Evolutionary conservation across 2,329 filamentous ascomycete species (phyloP).

Genomic region (Ophiostoma ulmi): DNA sequence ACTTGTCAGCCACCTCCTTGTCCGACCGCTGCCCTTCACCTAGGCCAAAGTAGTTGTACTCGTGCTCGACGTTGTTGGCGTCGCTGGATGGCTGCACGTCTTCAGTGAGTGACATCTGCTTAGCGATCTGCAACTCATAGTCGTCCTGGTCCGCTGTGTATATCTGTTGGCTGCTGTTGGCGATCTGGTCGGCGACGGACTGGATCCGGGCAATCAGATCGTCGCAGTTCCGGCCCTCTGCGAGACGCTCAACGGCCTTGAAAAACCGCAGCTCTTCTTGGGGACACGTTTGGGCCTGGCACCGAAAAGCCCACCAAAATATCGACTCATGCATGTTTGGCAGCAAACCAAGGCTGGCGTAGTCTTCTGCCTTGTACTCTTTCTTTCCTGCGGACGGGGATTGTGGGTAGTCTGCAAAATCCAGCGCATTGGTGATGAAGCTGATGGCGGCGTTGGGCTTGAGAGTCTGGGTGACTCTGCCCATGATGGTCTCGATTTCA

Average conservation of each 20-base stretch:
- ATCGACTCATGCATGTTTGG: slow-evolving; percentile 29
- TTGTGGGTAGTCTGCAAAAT: slow-evolving; percentile 24
- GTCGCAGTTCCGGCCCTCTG: slow-evolving; percentile 28
- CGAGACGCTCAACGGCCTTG: slow-evolving; percentile 27
- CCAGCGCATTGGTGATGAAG: slow-evolving; percentile 26
- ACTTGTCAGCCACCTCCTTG: slow-evolving; percentile 29
- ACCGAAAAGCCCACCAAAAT: slow-evolving; percentile 31
- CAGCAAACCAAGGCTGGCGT: slow-evolving; percentile 29
- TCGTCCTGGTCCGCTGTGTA: slow-evolving; percentile 25
- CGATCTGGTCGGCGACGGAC: slow-evolving; percentile 14
- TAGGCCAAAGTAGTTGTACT: slow-evolving; percentile 31
- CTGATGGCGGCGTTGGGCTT: slow-evolving; percentile 32
- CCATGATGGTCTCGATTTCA: slow-evolving; percentile 43
- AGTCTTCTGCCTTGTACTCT: slow-evolving; percentile 25
- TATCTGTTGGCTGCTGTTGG: background rate
- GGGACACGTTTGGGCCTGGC: slow-evolving; percentile 30
- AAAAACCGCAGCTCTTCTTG: slow-evolving; percentile 24
- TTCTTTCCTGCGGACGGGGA: background rate
- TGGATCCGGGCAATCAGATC: slow-evolving; percentile 26
- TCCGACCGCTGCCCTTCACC: slow-evolving; percentile 22
- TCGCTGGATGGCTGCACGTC: background rate
- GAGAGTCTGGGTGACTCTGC: slow-evolving; percentile 26
- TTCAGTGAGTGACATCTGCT: slow-evolving; percentile 26
- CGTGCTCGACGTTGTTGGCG: slow-evolving; percentile 22
- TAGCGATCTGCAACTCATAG: slow-evolving; percentile 25